Percentiles rank a stretch among this genome's conserved stretches.
Evolutionary conservation across 306 rosid genomes (phyloP).

Genomic region (Fagus sylvatica): DNA sequence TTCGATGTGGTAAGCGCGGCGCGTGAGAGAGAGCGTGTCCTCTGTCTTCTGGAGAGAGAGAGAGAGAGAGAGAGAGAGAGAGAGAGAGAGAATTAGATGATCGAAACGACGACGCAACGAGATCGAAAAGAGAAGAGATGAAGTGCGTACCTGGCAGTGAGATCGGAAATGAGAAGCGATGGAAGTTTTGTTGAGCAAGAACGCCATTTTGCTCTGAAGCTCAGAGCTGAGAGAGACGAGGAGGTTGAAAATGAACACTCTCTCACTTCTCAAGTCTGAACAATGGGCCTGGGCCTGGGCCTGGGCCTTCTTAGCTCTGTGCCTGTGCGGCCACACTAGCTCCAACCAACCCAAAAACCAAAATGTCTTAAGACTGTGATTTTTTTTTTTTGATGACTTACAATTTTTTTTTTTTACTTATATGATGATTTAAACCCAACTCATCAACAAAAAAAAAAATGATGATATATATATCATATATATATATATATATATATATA

Average conservation of each 20-base stretch:
- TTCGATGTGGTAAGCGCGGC: slow-evolving; percentile 74
- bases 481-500: no score
- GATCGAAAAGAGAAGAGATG: not conserved
- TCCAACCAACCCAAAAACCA: no score
- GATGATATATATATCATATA: no score
- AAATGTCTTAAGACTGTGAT: no score
- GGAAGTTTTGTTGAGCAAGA: slow-evolving; percentile 55
- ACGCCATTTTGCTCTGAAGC: slow-evolving; percentile 52
- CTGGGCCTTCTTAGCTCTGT: no score
- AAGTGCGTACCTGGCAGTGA: slow-evolving; percentile 46
- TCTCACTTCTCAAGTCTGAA: no score
- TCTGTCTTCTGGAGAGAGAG: slow-evolving; percentile 37
- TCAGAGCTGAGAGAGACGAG: slow-evolving; percentile 14
- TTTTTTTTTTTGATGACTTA: no score
- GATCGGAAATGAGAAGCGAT: slow-evolving; percentile 65
- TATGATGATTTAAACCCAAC: no score
- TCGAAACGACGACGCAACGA: not conserved
- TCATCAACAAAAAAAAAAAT: no score
- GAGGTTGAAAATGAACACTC: not conserved
- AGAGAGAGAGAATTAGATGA: not conserved
- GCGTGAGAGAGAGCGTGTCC: slow-evolving; percentile 45
- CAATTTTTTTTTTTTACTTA: no score
- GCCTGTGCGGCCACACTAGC: no score
- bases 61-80: slow-evolving; percentile 3
- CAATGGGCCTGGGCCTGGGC: no score